These are phyloP conservation scores for Colletotrichum sidae DNA, from an alignment of 2,329 filamentous ascomycete species.

Conservation along the genomic window DNA sequence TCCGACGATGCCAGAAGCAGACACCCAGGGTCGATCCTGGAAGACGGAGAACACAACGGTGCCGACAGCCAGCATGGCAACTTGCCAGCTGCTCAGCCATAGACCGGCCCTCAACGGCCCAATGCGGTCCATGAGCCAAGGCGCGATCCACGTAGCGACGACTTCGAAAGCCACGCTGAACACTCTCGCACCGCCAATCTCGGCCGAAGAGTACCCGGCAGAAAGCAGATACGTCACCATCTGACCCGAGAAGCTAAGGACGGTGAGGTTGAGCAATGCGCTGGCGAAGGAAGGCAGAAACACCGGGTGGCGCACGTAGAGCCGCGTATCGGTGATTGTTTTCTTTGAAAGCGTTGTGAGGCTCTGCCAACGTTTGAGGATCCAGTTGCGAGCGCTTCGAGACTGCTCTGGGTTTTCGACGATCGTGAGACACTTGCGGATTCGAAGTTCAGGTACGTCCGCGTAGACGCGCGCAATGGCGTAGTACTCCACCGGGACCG, in stretches of 20 bases:
- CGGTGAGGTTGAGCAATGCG: conserved; percentile 66
- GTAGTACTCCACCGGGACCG: conserved; percentile 63
- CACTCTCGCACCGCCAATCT: conserved; percentile 60
- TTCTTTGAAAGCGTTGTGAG: background rate
- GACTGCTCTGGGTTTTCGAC: too few species aligned
- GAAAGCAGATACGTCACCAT: conserved; percentile 69
- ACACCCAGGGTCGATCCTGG: conserved; percentile 44
- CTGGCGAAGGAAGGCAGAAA: conserved; percentile 67
- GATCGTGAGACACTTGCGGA: conserved; percentile 32
- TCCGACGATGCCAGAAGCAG: conserved; percentile 60
- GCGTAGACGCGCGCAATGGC: conserved; percentile 55
- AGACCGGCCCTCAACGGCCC: conserved; percentile 68
- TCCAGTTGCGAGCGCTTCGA: background rate
- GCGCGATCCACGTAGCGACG: conserved; percentile 65
- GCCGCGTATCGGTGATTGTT: conserved; percentile 42
- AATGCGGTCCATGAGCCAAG: conserved; percentile 59
- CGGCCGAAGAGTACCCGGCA: conserved; percentile 54
- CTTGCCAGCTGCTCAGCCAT: conserved; percentile 74
- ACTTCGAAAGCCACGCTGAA: conserved; percentile 62
- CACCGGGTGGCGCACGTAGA: conserved; percentile 60
- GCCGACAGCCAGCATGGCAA: conserved; percentile 58
- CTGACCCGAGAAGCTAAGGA: conserved; percentile 63
- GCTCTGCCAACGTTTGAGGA: background rate
- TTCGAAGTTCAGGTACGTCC: conserved; percentile 43
- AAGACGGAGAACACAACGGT: conserved; percentile 39